Evolutionary conservation across 169 alveolate species (phyloP), one percentile per base, ranked within the genome.

Genomic region (Babesia divergens): DNA sequence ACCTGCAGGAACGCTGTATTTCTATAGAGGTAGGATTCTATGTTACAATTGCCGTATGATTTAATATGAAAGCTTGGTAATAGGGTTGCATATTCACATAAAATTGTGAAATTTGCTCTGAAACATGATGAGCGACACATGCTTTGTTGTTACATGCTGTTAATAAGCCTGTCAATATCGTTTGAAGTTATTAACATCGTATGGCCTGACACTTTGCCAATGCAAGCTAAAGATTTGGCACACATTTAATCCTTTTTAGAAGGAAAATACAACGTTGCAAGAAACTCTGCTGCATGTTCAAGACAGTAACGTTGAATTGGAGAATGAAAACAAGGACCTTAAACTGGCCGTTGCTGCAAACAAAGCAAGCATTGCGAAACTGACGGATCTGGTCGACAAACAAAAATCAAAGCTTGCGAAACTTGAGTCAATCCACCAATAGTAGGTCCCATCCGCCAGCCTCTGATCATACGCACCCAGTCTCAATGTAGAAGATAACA

Each of bases 321-420:
- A 9, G 14, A 24, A 38, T 18, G 58, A 70, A 60, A 80, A 69
- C 65, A 54, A 70, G 55, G 84, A 80, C 11, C 56, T 69, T 32
- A 31, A 6, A 6, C 56, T 69, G 3, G 20, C 32, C 7, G 51
- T 11, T 3, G 83, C 56, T 28, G 70, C 71, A 11, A 16, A 59
- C 52, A 80, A 46, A n/a, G 34, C 88, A 5, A 80, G 68, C 37
- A 80, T 56, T 35, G 35, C 47, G 14, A 50, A 56, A 8, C 79
- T 80, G 22, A 7, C 6, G 31, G 74, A 80, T 0, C n/a, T 20
- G 22, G 13, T 80, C 20, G 32, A 3, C 1, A 46, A 37, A 32
- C 66, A 47, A 1, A 70, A 70, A 34, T 28, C 60, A 3, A 38
- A 35, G 20, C 51, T 70, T 49, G 22, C 22, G 13, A 80, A 80